Evolutionary conservation across 2,329 filamentous ascomycete genomes (phyloP).

Genomic region (Periconia macrospinosa): DNA sequence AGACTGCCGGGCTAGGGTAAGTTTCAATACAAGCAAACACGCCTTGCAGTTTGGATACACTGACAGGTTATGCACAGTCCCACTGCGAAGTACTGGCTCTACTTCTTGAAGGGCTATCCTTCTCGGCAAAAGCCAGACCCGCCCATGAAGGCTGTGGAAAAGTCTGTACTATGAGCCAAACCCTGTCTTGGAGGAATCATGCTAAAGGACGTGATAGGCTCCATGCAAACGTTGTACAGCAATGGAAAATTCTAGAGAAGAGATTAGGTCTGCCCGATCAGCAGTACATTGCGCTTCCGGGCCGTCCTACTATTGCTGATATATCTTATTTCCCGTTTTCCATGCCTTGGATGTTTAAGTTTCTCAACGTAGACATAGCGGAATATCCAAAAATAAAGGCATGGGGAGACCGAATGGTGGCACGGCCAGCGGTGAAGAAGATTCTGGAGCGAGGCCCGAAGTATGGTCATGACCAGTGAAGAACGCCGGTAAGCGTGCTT

Average conservation of each 20-base stretch:
- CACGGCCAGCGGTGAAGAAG: slow-evolving; percentile 21
- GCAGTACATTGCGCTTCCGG: slow-evolving; percentile 37
- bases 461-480: slow-evolving; percentile 12
- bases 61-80: slow-evolving; percentile 1
- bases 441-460: slow-evolving; percentile 19
- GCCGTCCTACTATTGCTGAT: slow-evolving; percentile 42
- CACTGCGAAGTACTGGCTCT: slow-evolving; percentile 43
- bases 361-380: slow-evolving; percentile 35
- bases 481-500: no score
- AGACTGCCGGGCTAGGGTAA: slow-evolving; percentile 43
- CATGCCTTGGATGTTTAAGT: slow-evolving; percentile 43
- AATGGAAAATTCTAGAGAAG: slow-evolving; percentile 19
- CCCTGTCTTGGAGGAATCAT: no score
- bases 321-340: slow-evolving; percentile 42
- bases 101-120: slow-evolving; percentile 33
- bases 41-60: no score
- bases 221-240: slow-evolving; percentile 11
- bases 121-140: slow-evolving; percentile 22
- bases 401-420: slow-evolving; percentile 30
- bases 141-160: slow-evolving; percentile 20
- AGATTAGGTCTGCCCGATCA: slow-evolving; percentile 21
- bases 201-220: slow-evolving; percentile 4
- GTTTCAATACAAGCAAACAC: no score
- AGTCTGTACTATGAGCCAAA: slow-evolving; percentile 8
- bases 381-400: slow-evolving; percentile 34